Conservation (phyloP, 2,329 filamentous ascomycete species). For the Neofusicoccum sp. region DNA sequence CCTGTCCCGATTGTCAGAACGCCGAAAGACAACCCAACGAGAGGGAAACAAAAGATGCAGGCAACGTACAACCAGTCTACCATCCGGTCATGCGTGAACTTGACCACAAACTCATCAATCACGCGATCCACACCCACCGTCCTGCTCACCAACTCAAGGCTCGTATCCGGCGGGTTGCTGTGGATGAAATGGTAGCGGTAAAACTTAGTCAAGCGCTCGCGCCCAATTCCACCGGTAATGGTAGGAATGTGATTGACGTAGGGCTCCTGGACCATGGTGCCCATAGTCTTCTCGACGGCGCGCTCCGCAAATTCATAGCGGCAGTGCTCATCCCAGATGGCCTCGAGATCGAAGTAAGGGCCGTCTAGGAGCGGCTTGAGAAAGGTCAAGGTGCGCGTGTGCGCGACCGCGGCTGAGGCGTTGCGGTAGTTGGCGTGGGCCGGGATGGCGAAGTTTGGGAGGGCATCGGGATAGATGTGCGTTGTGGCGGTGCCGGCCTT, state of each 20-base stretch:
- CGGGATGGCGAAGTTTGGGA: constrained; percentile 51
- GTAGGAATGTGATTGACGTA: constrained; percentile 80
- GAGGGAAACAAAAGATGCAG: constrained; percentile 57
- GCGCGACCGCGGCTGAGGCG: constrained; percentile 60
- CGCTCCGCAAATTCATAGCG: constrained; percentile 70
- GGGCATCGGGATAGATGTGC: background rate
- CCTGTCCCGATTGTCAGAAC: background rate
- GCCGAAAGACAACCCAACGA: background rate
- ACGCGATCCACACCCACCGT: constrained; percentile 73
- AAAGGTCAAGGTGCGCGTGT: constrained; percentile 67
- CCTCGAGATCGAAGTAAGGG: constrained; percentile 73
- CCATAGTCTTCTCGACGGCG: constrained; percentile 73
- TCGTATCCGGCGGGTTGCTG: constrained; percentile 68
- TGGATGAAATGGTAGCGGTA: constrained; percentile 77
- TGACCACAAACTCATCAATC: constrained; percentile 42
- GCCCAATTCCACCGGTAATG: constrained; percentile 69
- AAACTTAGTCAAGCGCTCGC: constrained; percentile 64
- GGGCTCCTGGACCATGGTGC: constrained; percentile 78
- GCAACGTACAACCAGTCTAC: constrained; percentile 39
- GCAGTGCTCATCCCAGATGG: constrained; percentile 79
- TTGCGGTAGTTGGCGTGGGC: constrained; percentile 56
- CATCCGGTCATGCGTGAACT: constrained; percentile 29
- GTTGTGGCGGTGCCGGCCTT: background rate
- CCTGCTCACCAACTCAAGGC: constrained; percentile 69
- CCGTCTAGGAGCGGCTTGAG: constrained; percentile 65